Evolutionary conservation across 2,329 filamentous ascomycete genomes (phyloP).

Genomic region (Ophiostoma quercus): DNA sequence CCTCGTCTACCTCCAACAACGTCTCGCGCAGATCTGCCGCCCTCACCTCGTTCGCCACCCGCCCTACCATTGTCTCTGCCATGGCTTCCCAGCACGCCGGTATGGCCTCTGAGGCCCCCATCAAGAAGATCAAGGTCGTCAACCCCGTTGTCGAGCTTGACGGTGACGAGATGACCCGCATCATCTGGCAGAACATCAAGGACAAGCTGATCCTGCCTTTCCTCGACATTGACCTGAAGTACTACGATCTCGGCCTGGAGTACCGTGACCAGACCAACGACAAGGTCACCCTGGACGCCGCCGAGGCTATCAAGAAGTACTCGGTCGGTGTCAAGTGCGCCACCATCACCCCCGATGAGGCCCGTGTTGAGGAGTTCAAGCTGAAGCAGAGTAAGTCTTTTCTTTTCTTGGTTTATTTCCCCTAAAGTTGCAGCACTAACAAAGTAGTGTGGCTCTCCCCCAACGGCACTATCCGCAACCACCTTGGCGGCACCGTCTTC

Average conservation of each 20-base stretch:
- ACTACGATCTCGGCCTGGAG: slow-evolving; percentile 88
- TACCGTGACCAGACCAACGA: slow-evolving; percentile 96
- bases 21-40: slow-evolving; percentile 19
- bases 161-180: slow-evolving; percentile 92
- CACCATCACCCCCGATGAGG: slow-evolving; percentile 97
- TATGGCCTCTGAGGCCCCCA: slow-evolving; percentile 24
- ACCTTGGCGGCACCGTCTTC: slow-evolving; percentile 91
- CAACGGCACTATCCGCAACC: slow-evolving; percentile 80
- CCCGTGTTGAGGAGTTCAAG: slow-evolving; percentile 93
- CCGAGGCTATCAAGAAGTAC: slow-evolving; percentile 98
- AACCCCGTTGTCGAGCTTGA: slow-evolving; percentile 98
- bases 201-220: slow-evolving; percentile 97
- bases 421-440: background rate
- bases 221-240: slow-evolving; percentile 96
- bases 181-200: slow-evolving; percentile 99
- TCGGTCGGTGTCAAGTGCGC: slow-evolving; percentile 98
- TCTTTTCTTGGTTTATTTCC: background rate
- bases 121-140: slow-evolving; percentile 96
- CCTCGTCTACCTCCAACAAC: slow-evolving; percentile 19
- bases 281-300: slow-evolving; percentile 89
- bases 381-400: slow-evolving; percentile 81
- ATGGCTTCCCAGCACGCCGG: slow-evolving; percentile 43
- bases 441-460: slow-evolving; percentile 88
- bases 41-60: slow-evolving; percentile 16
- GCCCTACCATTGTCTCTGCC: slow-evolving; percentile 31